Base-by-base conservation (phyloP, 352 stramenopile genomes). In the Globisporangium alternatum region DNA sequence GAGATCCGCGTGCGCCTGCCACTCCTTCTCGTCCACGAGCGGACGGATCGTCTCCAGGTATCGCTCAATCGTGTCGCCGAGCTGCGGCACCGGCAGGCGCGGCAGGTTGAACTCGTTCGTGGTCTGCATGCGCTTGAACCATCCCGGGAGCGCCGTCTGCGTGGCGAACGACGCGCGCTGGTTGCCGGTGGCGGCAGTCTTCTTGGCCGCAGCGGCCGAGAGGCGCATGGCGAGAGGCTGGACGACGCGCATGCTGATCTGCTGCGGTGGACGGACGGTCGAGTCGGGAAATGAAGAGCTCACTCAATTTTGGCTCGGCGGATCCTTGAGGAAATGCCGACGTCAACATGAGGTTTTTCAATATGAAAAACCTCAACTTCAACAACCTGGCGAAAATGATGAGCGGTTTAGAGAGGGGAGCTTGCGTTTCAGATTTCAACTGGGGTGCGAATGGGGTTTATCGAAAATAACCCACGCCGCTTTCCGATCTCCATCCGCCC, bases 21-120 rank as follows among this genome's bases (percentile, higher is more conserved):
- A 93, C 61, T 91, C 66, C 12, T 87, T 77, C 21, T 72, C 63
- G 5, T 64, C 75, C 39, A 97, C 66, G n/a, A 98, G 76, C 15
- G 90, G 85, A 52, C 80, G 67, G n/a, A 98, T 76, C 21, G 77
- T 83, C 44, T 80, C 73, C 30, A 94, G 68, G 64, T 98, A 97
- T 53, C 88, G 91, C 58, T 84, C 62, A 47, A 97, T 62, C 51
- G 95, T 98, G 63, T 97, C 88, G 51, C 93, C 77, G 9, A 98
- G 76, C 28, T 83, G 77, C 35, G 95, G 95, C 65, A 98, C 89
- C 2, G 93, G 90, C 54, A 98, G 65, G 35, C 82, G 80, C 33
- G 83, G 81, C 45, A 91, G 61, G 57, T 93, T 83, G 72, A 83
- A 91, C 73, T 89, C 81, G 65, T 91, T 91, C 44, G 83, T 91